These are phyloP conservation scores for Xylariaceae sp. DNA, from an alignment of 2,329 filamentous ascomycete genomes.

Conservation along the genomic window DNA sequence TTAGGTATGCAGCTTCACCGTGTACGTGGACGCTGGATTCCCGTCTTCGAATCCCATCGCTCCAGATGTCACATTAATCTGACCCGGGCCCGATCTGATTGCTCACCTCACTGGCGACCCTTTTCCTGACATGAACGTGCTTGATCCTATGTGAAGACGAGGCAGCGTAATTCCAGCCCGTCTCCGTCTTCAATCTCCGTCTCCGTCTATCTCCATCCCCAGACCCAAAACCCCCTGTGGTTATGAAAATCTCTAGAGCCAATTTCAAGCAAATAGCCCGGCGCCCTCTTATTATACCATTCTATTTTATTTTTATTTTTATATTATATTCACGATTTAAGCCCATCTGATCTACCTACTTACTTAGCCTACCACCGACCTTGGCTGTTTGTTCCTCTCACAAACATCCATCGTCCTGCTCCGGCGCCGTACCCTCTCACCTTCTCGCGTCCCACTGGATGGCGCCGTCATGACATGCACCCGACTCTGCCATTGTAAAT, in stretches of 20 bases:
- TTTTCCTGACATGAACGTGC: slow-evolving; percentile 2
- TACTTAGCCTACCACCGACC: not conserved
- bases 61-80: slow-evolving; percentile 9
- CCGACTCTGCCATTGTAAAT: slow-evolving; percentile 26
- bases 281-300: not conserved
- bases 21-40: slow-evolving; percentile 1
- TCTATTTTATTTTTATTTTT: not conserved
- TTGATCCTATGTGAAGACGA: not conserved
- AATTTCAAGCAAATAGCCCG: not conserved
- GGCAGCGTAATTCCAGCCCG: not conserved
- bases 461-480: slow-evolving; percentile 33
- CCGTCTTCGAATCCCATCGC: slow-evolving; percentile 11
- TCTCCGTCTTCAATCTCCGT: not conserved
- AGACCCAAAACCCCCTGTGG: not conserved
- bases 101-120: slow-evolving; percentile 9
- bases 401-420: not conserved
- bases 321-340: slow-evolving; percentile 2
- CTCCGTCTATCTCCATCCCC: not conserved
- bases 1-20: not conserved
- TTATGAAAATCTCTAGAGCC: not conserved
- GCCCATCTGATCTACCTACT: not conserved
- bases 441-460: slow-evolving; percentile 21
- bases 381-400: not conserved
- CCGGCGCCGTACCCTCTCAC: not conserved
- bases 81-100: slow-evolving; percentile 4